phyloP scores from a whole-genome alignment of 805 yeast genomes.

The Pichia phayaonensis region DNA sequence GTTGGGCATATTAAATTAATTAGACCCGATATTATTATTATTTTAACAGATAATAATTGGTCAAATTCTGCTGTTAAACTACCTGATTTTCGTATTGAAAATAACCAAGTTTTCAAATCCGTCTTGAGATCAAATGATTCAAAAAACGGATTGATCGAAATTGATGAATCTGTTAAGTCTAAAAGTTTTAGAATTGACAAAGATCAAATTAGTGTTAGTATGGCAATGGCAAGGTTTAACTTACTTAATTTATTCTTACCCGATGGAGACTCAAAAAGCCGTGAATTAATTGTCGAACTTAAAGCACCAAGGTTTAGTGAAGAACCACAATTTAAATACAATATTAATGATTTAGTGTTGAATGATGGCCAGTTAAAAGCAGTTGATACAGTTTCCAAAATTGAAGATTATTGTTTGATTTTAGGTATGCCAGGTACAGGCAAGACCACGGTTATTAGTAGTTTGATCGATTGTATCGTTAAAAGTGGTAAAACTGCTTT shows the following conservation, averaged over 20 bases:
- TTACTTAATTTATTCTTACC: conserved; percentile 57
- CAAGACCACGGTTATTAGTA: conserved; percentile 83
- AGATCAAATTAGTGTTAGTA: conserved; percentile 68
- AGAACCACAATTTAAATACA: conserved; percentile 18
- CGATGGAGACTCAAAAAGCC: conserved; percentile 34
- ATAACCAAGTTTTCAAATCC: conserved; percentile 46
- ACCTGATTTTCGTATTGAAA: conserved; percentile 34
- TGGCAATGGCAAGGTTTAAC: conserved; percentile 72
- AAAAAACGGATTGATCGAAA: not conserved
- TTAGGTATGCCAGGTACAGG: conserved; percentile 99
- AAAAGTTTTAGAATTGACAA: conserved; percentile 62
- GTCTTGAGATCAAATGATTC: conserved; percentile 26
- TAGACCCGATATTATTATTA: conserved; percentile 33
- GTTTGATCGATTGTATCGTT: conserved; percentile 56
- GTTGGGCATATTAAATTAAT: conserved; percentile 48
- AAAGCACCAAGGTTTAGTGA: conserved; percentile 36
- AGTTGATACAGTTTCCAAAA: conserved; percentile 50
- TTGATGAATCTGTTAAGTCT: not conserved
- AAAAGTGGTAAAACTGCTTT: conserved; percentile 58
- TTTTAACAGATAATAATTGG: conserved; percentile 50
- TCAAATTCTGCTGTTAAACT: conserved; percentile 30
- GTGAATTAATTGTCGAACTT: conserved; percentile 49
- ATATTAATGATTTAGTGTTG: conserved; percentile 23
- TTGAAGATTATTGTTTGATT: conserved; percentile 71
- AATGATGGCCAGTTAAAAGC: conserved; percentile 72